These are phyloP conservation scores for Penicillium maclennaniae DNA, from an alignment of 495 filamentous ascomycete species.

Conservation along the genomic window DNA sequence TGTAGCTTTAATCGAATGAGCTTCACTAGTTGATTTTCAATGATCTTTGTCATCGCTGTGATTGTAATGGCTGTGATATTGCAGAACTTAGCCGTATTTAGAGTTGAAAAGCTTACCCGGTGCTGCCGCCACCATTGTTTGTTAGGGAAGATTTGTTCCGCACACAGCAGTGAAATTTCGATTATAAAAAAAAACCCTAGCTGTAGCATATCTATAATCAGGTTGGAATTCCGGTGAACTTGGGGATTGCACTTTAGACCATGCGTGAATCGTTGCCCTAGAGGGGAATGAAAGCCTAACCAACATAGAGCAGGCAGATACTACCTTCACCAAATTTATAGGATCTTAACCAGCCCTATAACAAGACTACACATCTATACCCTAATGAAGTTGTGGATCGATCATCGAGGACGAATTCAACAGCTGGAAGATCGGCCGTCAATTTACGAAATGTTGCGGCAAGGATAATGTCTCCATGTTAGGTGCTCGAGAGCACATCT, in stretches of 20 bases:
- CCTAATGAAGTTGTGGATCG: background rate
- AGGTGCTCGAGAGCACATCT: background rate
- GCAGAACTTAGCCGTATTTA: conserved; percentile 6
- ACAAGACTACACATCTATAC: background rate
- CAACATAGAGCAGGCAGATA: too few species aligned
- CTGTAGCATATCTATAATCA: too few species aligned
- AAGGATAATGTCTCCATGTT: background rate
- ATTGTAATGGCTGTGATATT: background rate
- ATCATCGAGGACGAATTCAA: background rate
- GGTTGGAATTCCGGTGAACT: too few species aligned
- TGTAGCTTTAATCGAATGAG: background rate
- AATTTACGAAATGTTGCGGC: background rate
- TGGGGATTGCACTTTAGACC: too few species aligned
- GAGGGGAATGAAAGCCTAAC: too few species aligned
- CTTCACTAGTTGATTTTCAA: background rate
- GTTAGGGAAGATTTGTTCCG: too few species aligned
- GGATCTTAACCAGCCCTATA: background rate
- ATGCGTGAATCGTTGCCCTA: too few species aligned
- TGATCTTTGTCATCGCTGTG: background rate
- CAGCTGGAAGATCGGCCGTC: background rate
- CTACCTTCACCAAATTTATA: too few species aligned
- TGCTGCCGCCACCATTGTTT: too few species aligned
- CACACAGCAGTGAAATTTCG: too few species aligned
- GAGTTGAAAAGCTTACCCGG: background rate
- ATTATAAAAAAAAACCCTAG: too few species aligned